Percentiles rank a stretch among this genome's conserved stretches.
Evolutionary conservation across 2,329 filamentous ascomycete genomes (phyloP).

Genomic region (Ophiostoma quercus): DNA sequence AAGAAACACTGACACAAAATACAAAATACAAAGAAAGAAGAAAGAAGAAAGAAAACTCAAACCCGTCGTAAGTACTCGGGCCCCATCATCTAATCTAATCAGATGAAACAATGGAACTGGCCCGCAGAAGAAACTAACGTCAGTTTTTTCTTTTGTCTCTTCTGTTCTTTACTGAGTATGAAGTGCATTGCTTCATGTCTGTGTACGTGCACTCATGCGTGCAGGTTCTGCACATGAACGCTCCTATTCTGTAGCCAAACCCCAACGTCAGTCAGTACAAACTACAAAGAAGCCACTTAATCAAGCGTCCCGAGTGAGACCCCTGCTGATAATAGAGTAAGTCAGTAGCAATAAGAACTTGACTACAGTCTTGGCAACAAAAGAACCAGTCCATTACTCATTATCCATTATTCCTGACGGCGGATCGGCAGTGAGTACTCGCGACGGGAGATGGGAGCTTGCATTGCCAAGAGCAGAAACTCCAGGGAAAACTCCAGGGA

Average conservation of each 20-base stretch:
- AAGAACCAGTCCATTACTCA: neutral
- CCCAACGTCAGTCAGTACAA: too few relatives aligned
- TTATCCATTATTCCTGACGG: neutral
- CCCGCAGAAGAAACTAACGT: conserved; percentile 9
- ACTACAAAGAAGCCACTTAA: too few relatives aligned
- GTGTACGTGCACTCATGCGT: neutral
- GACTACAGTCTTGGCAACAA: neutral
- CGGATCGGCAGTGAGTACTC: neutral
- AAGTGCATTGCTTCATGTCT: neutral
- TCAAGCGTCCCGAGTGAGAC: too few relatives aligned
- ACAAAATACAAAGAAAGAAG: neutral
- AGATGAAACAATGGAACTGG: conserved; percentile 5
- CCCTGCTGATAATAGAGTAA: neutral
- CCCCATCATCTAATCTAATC: conserved; percentile 18
- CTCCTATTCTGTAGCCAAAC: neutral
- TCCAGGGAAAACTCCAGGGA: too few relatives aligned
- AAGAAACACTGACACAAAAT: neutral
- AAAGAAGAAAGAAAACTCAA: neutral
- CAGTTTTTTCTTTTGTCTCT: neutral
- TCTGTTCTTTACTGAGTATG: neutral
- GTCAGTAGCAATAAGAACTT: neutral
- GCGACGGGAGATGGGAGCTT: neutral
- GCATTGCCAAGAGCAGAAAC: neutral
- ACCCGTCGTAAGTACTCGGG: neutral
- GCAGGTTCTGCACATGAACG: neutral